These are phyloP conservation scores for Rhodotorula kratochvilovae DNA, from an alignment of 768 basidiomycete genomes.

Conservation along the genomic window DNA sequence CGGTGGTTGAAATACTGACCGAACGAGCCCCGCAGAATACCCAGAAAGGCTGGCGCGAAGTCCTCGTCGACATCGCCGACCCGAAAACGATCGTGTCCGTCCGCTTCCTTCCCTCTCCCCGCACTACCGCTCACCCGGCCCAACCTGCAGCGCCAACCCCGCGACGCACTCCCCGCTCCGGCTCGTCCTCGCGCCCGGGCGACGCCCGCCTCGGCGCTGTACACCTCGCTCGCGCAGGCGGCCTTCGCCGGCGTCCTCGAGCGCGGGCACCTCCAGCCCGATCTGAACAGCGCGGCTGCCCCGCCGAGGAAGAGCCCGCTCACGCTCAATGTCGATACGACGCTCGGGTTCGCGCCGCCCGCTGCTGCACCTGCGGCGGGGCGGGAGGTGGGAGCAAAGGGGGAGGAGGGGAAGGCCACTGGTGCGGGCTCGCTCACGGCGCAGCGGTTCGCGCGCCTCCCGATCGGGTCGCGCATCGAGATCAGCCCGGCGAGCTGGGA, in stretches of 20 bases:
- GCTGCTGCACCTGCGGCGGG: not conserved
- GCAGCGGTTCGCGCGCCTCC: slow-evolving; percentile 63
- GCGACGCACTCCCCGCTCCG: slow-evolving; percentile 53
- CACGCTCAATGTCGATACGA: slow-evolving; percentile 28
- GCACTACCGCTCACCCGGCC: slow-evolving; percentile 11
- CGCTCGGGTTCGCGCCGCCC: not conserved
- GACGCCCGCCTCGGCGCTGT: slow-evolving; percentile 55
- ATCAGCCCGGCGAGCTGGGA: slow-evolving; percentile 68
- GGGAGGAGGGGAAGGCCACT: no score
- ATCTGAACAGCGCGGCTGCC: not conserved
- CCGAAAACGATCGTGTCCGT: slow-evolving; percentile 26
- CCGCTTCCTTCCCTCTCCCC: not conserved
- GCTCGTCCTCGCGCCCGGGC: slow-evolving; percentile 63
- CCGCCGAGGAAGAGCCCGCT: not conserved
- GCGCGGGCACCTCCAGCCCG: slow-evolving; percentile 2
- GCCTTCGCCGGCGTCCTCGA: not conserved
- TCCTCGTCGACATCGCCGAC: slow-evolving; percentile 58
- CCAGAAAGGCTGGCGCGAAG: slow-evolving; percentile 76
- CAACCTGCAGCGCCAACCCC: slow-evolving; percentile 25
- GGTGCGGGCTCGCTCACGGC: slow-evolving; percentile 54
- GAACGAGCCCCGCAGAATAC: slow-evolving; percentile 58
- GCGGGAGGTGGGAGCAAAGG: not conserved
- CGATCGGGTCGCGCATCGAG: slow-evolving; percentile 70
- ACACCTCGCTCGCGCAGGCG: slow-evolving; percentile 35
- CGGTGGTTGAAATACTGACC: no score